Evolutionary conservation across 1,139 yeast genomes (phyloP), one percentile per base, ranked within the genome.

Genomic region (Scheffersomyces parashehatae): DNA sequence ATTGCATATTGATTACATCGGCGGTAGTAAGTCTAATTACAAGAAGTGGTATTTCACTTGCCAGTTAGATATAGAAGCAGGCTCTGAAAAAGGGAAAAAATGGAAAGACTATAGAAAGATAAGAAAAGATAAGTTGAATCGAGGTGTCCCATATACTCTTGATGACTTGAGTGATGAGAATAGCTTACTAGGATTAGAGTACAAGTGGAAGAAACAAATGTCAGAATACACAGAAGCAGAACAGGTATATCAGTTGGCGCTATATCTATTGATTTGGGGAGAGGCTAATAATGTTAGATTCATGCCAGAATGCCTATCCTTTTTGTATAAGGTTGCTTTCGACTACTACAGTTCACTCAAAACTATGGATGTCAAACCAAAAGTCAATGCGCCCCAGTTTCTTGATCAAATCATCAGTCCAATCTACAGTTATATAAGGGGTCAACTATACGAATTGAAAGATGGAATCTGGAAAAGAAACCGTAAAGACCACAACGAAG

Each of bases 401-500:
- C 59, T 77, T 36, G 64, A 70, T 38, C 53, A 64, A 15, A 60
- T 74, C 4, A 70, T 79, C 11, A 72, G 74, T 1, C 83, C 83
- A 0, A 41, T 79, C 11, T 79, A 77, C 53, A 56, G 62, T 26
- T 77, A 58, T 40, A 58, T 75, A 6, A 56, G 73, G 43, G 68
- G 66, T 39, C 82, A 77, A 46, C 79, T 74, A 43, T 75, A 67
- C 46, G 64, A 63, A 29, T 35, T 53, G 1, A 49, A 58, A 6
- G 71, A 71, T 31, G 80, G 74, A 0, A 52, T 56, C 3, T 76
- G 77, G 68, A 59, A 72, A 2, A 73, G 76, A 48, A 71, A 72
- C 33, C 83, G 78, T 42, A 77, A 72, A 40, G 97, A 89, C 58
- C 97, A 89, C 57, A 70, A 77, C 46, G 68, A 75, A 33, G 77